Conservation (phyloP, 2,329 filamentous ascomycete genomes). For the Sclerotinia subarctica region DNA sequence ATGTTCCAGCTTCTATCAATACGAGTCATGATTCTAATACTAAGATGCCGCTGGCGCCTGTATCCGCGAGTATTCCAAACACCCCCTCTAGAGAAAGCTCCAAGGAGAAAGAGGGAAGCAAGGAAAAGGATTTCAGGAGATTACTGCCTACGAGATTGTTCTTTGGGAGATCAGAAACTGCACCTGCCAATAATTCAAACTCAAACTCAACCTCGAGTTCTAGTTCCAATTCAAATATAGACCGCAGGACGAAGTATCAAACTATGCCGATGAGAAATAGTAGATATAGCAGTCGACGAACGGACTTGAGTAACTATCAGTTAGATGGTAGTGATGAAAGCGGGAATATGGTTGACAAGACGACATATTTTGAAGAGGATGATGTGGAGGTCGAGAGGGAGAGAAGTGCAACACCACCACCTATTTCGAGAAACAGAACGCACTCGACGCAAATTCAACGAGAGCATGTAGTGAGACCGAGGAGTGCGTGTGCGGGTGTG, state of each 20-base stretch:
- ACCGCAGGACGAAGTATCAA: neutral
- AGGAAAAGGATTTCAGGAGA: conserved; percentile 12
- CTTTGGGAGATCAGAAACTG: conserved; percentile 13
- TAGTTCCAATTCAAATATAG: neutral
- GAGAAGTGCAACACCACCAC: conserved; percentile 34
- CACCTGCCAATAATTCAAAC: neutral
- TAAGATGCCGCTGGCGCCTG: conserved; percentile 1
- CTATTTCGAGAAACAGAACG: conserved; percentile 29
- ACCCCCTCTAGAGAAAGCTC: neutral
- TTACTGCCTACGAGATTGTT: conserved; percentile 7
- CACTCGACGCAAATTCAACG: conserved; percentile 1
- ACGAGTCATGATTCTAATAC: neutral
- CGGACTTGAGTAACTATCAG: conserved; percentile 4
- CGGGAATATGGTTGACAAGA: conserved; percentile 3
- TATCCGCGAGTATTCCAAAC: neutral
- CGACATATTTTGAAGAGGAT: conserved; percentile 13
- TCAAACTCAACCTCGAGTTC: neutral
- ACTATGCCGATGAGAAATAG: neutral
- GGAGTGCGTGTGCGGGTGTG: conserved; percentile 21
- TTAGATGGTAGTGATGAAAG: conserved; percentile 5
- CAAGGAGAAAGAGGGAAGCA: conserved; percentile 11
- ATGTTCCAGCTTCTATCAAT: neutral
- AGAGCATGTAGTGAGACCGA: conserved; percentile 22
- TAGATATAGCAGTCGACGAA: conserved; percentile 8
- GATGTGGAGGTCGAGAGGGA: conserved; percentile 17